phyloP scores from a whole-genome alignment of 768 basidiomycete species.

The Terana coerulea region DNA sequence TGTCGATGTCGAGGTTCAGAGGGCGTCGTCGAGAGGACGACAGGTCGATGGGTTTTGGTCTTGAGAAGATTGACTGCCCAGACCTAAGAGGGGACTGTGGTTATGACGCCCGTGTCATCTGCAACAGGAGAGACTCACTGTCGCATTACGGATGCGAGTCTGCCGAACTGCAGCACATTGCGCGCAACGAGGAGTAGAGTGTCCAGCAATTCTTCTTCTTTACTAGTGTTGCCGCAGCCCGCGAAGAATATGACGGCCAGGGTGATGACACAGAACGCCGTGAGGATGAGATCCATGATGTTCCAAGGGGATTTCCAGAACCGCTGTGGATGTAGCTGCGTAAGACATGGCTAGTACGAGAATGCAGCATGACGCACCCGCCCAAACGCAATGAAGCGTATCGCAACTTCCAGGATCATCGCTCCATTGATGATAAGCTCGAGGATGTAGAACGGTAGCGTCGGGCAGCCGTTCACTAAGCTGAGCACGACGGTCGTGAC shows the following conservation, averaged over 20 bases:
- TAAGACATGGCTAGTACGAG: not conserved
- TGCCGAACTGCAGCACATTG: conserved; percentile 89
- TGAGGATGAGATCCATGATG: conserved; percentile 82
- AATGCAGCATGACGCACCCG: conserved; percentile 50
- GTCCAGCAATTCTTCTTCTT: conserved; percentile 93
- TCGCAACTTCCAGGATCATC: conserved; percentile 92
- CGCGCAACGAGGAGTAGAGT: conserved; percentile 88
- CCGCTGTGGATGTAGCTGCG: conserved; percentile 51
- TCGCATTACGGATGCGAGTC: conserved; percentile 89
- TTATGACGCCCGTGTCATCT: not conserved
- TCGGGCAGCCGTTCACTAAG: conserved; percentile 80
- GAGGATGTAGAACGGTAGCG: conserved; percentile 82
- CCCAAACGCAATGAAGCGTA: conserved; percentile 91
- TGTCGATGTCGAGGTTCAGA: conserved; percentile 66
- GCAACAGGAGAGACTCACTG: conserved; percentile 54
- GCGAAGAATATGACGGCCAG: conserved; percentile 84
- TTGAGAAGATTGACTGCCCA: conserved; percentile 84
- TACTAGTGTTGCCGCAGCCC: conserved; percentile 77
- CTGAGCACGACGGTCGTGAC: conserved; percentile 84
- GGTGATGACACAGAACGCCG: conserved; percentile 85
- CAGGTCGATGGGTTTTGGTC: conserved; percentile 84
- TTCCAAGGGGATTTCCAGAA: conserved; percentile 97
- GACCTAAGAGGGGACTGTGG: conserved; percentile 45
- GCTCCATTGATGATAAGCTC: conserved; percentile 85
- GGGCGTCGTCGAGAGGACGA: conserved; percentile 64